These are phyloP conservation scores for Scedosporium aurantiacum DNA, from an alignment of 2,329 filamentous ascomycete species.

Conservation along the genomic window DNA sequence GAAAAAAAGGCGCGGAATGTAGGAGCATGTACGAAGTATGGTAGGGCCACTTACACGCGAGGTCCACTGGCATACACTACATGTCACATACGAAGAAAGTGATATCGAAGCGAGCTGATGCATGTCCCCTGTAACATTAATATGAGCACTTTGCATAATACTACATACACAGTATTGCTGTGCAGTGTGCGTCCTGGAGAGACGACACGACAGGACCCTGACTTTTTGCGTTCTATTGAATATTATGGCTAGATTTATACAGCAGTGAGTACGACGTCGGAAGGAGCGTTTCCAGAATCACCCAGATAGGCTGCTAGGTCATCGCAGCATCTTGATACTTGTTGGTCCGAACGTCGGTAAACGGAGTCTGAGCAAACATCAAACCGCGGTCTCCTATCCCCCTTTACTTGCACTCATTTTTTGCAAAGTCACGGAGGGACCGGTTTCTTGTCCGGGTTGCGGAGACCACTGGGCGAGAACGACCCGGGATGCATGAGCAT, in stretches of 20 bases:
- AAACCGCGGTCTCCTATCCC: background rate
- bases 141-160: background rate
- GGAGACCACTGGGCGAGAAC: background rate
- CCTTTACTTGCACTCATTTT: background rate
- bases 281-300: too few species aligned
- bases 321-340: too few species aligned
- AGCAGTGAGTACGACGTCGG: too few species aligned
- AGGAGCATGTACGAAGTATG: background rate
- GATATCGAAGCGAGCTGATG: background rate
- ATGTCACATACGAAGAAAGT: background rate
- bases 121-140: background rate
- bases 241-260: too few species aligned
- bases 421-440: background rate
- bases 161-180: background rate
- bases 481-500: background rate
- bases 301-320: too few species aligned
- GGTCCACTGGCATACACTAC: background rate
- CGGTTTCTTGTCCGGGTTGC: background rate
- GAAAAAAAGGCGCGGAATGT: background rate
- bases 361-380: background rate
- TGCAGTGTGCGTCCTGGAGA: background rate
- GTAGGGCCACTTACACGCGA: background rate
- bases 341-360: background rate
- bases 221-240: too few species aligned
- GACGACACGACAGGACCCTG: too few species aligned